Base-by-base conservation (phyloP, 2,329 filamentous ascomycete species). In the Kalaharituber pfeilii region DNA sequence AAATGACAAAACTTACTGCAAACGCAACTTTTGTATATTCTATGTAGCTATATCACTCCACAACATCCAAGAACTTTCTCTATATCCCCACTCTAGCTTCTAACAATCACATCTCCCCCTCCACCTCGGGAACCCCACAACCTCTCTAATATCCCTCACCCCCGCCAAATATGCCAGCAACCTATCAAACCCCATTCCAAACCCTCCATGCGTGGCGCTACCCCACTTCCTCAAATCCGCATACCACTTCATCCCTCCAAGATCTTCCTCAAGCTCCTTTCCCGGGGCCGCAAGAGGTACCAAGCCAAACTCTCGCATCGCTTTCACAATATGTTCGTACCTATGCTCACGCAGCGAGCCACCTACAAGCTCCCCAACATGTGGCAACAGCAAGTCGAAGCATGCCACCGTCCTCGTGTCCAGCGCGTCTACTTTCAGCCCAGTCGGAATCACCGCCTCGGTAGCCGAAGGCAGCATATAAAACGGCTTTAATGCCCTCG, bases 301-400 rank as follows among this genome's bases (percentile, higher is more conserved):
- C 30, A 91, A 70, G 1, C 82, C 81, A 58, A 81, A 78, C 22
- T 74, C 70, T 36, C 74, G 71, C 86, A 94, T 93, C 51, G 81
- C 80, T 52, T 76, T 70, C 56, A 82, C 69, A 22, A 94, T 73
- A 47, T 80, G 71, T 1, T 76, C 69, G 30, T 87, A 71, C 44
- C 84, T 78, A 69, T 94, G 80, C 69, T 94, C 87, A 69, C 88
- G 86, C 73, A 94, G 79, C 2, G 86, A 94, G 30, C 88, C 88
- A 25, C 88, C 88, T 1, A 83, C 85, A 50, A 94, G 77, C 69
- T 95, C 88, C 66, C 85, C 87, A 55, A 89, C 75, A 56, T 87
- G 84, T 15, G 86, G 86, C 15, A 94, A 80, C 15, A 95, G 73
- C 49, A 95, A 76, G 67, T 95, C 88, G 66, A 95, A 95, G 69